These are phyloP conservation scores for Pythium myriotylum DNA, from an alignment of 352 stramenopile genomes.

Conservation along the genomic window DNA sequence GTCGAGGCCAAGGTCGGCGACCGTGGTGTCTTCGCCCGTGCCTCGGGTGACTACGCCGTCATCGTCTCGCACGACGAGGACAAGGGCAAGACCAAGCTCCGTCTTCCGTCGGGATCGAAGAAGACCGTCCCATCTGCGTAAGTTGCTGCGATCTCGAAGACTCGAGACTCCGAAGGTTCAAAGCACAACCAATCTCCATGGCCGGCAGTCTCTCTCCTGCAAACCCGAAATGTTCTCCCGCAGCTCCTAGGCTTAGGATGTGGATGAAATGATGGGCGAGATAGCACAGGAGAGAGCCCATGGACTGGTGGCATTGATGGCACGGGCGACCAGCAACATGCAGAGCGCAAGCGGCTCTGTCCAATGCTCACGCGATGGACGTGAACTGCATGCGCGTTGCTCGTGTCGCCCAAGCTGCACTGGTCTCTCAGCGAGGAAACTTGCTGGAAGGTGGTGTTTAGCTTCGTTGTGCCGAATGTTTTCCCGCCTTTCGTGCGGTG, in stretches of 20 bases:
- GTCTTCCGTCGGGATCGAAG: slow-evolving; percentile 96
- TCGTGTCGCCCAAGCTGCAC: slow-evolving; percentile 17
- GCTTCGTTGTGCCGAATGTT: slow-evolving; percentile 30
- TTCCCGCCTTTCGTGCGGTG: slow-evolving; percentile 75
- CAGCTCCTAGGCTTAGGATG: too few species aligned
- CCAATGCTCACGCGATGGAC: slow-evolving; percentile 11
- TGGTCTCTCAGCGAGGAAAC: background rate
- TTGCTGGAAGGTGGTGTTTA: slow-evolving; percentile 9
- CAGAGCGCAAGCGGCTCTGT: background rate
- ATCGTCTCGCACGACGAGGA: slow-evolving; percentile 99
- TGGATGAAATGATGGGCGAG: background rate
- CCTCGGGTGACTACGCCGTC: slow-evolving; percentile 98
- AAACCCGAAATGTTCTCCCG: background rate
- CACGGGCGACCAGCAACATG: slow-evolving; percentile 27
- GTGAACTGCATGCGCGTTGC: background rate
- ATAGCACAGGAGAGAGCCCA: slow-evolving; percentile 12
- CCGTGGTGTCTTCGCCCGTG: slow-evolving; percentile 95
- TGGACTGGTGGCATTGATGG: slow-evolving; percentile 21
- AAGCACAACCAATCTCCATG: slow-evolving; percentile 7
- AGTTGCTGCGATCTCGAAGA: slow-evolving; percentile 48
- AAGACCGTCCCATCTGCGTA: slow-evolving; percentile 95
- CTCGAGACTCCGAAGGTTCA: slow-evolving; percentile 17
- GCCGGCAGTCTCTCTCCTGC: slow-evolving; percentile 14
- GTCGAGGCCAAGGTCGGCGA: slow-evolving; percentile 96
- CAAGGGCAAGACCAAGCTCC: slow-evolving; percentile 96